Conservation (phyloP, 2,329 filamentous ascomycete species). For the Clarireedia sp. region DNA sequence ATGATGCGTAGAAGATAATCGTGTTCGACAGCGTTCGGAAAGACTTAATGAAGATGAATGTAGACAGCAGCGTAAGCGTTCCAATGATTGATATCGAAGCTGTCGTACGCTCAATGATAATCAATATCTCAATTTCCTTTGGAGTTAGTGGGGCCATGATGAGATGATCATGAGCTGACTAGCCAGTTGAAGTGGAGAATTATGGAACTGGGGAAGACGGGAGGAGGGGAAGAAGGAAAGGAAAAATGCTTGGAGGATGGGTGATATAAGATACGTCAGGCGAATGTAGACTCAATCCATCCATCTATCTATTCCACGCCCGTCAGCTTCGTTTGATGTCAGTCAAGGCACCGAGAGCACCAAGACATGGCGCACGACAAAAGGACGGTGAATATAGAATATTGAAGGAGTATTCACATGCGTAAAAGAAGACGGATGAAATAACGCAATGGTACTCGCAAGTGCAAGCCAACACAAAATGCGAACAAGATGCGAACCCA, state of each 20-base stretch:
- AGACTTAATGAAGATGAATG: constrained; percentile 57
- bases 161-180: not conserved
- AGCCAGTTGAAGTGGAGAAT: not conserved
- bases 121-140: constrained; percentile 45
- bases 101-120: constrained; percentile 56
- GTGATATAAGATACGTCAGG: too few species aligned
- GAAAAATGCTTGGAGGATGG: not conserved
- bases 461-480: not conserved
- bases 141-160: constrained; percentile 12
- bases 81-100: constrained; percentile 65
- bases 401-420: too few species aligned
- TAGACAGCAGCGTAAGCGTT: constrained; percentile 61
- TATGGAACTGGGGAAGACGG: not conserved
- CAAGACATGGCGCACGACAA: too few species aligned
- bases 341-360: too few species aligned
- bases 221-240: not conserved
- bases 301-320: not conserved
- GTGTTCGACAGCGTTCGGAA: constrained; percentile 77
- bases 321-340: too few species aligned
- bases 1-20: constrained; percentile 52
- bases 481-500: not conserved
- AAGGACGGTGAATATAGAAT: too few species aligned
- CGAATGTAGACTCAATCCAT: not conserved
- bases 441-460: too few species aligned
- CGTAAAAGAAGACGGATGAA: too few species aligned